Conservation (phyloP, 345 rosid genomes). For the Abelmoschus esculentus region DNA sequence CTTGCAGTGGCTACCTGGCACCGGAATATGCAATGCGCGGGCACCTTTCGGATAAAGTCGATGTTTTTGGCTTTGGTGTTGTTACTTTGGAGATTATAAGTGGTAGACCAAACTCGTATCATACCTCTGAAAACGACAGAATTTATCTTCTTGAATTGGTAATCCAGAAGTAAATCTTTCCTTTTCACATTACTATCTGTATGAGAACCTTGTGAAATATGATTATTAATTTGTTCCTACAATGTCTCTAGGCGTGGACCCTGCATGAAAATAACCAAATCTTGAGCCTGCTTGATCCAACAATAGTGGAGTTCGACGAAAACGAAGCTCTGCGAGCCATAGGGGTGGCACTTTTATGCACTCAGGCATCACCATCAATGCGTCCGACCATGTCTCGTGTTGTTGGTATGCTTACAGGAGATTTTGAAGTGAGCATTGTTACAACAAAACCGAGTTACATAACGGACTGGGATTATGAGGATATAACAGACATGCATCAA, state of each 20-base stretch:
- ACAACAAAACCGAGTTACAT: constrained; percentile 47
- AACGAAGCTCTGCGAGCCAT: constrained; percentile 40
- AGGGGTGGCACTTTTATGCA: constrained; percentile 46
- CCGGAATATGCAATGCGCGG: constrained; percentile 81
- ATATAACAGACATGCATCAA: not conserved
- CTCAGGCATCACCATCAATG: constrained; percentile 37
- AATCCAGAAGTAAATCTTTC: not conserved
- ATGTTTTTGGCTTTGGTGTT: constrained; percentile 62
- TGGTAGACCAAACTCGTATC: constrained; percentile 56
- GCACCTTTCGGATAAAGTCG: constrained; percentile 64
- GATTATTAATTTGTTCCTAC: not conserved
- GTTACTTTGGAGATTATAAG: constrained; percentile 54
- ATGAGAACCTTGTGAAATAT: not conserved
- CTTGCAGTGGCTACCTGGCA: constrained; percentile 49
- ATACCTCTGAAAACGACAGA: constrained; percentile 34
- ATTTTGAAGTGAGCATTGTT: constrained; percentile 28
- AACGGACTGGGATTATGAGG: constrained; percentile 44
- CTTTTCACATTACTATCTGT: not conserved
- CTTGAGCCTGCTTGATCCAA: constrained; percentile 32
- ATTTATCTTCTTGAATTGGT: constrained; percentile 81
- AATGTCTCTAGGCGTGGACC: constrained; percentile 39
- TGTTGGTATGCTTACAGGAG: constrained; percentile 1
- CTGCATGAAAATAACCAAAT: constrained; percentile 36
- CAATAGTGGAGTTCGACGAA: constrained; percentile 20
- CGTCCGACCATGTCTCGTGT: constrained; percentile 36